Evolutionary conservation across 2,329 filamentous ascomycete species (phyloP), one percentile per base, ranked within the genome.

Genomic region (Colletotrichum falcatum): DNA sequence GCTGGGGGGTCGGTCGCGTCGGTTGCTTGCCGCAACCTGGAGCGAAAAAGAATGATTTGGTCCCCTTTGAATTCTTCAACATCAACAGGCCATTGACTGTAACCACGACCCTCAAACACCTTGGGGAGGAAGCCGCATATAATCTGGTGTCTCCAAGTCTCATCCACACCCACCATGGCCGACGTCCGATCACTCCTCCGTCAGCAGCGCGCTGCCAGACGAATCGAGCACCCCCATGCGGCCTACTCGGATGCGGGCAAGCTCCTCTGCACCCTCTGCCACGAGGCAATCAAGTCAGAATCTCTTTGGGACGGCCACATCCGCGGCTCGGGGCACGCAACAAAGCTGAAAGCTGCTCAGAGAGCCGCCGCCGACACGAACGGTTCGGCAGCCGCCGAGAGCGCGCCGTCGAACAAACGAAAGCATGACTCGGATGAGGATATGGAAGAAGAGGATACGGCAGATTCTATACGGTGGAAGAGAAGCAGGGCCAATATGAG

Each of bases 101-200:
- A n/a, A 23, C n/a, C 12, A 16, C 39, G 30, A 20, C 8, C 5
- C 11, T 12, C 46, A 8, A 30, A 1, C 30, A 23, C 33, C 14
- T 35, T 18, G 23, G n/a, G 14, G 28, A 39, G 35, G n/a, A 35
- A 5, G 18, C n/a, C 39, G 37, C 26, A 16, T 51, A 46, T 37
- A 39, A 39, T 11, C 6, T 39, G 46, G 44, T 48, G 37, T 68
- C 37, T 20, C 28, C 18, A 63, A 66, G 44, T 62, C 56, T 30
- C 63, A 62, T 62, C 37, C 53, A 9, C 35, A 54, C 44, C 59
- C 53, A 71, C 55, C 73, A 95, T 96, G 92, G 86, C 93, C 74
- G 93, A 97, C 80, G 91, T 94, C 33, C 91, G 94, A 75, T 89
- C 92, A 44, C 88, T 97, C 59, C 87, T 97, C 68, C 92, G 93